Evolutionary conservation across 2,329 filamentous ascomycete genomes (phyloP), one percentile per base, ranked within the genome.

Genomic region (Leptosphaerulina australis): DNA sequence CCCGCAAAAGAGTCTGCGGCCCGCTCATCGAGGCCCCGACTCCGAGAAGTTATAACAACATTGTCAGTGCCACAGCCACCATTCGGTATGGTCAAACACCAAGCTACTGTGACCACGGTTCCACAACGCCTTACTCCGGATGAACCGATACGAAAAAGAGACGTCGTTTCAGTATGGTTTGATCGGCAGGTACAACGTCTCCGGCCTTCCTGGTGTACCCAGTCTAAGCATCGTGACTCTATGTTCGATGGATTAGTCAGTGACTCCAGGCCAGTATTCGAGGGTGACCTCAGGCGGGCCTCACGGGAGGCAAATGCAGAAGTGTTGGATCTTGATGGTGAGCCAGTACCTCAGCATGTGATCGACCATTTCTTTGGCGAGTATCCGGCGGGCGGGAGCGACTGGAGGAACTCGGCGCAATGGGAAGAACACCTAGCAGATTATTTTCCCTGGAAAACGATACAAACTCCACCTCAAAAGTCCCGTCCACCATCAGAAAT

Each of bases 321-420:
- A 11, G 11, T 51, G 4, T 9, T n/a, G 15, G 37, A 31, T 3
- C 41, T 31, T 12, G 10, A 51, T 15, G 37, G 43, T 11, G 30
- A 43, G 6, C 15, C 18, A 31, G 26, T 51, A 37, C 26, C 48
- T 26, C 10, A 18, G 11, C 22, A n/a, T 30, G 26, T 38, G 3
- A 31, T 51, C 10, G 26, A 51, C 5, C 30, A 41, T 9, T 51
- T 51, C 41, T 51, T 51, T 17, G 15, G 17, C 8, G 21, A 41
- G 2, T 22, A 46, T 12, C 26, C 20, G 9, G 37, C 48, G 3
- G 17, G 41, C 28, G 48, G 36, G 9, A 51, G 48, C 34, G 43
- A 20, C 25, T 51, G 48, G 48, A 40, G 29, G 17, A 37, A 51
- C 33, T 46, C 48, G 1, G 15, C 9, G 28, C 37, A n/a, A 15